Base-by-base conservation (phyloP, 169 alveolate genomes). In the Eimeria necatrix region DNA sequence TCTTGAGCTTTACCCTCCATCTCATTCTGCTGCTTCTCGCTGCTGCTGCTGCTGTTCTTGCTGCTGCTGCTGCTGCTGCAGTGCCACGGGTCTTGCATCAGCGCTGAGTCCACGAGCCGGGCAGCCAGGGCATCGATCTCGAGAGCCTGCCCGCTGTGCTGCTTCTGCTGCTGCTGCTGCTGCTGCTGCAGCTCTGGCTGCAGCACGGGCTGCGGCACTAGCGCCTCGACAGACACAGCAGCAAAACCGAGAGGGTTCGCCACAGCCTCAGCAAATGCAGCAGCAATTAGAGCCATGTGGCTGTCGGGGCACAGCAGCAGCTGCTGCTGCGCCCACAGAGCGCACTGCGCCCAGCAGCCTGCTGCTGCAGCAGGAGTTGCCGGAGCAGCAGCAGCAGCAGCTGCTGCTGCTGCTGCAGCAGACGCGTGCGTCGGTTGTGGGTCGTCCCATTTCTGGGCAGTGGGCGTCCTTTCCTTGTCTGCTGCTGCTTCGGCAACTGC, bases 291-390 rank as follows among this genome's bases (percentile, higher is more conserved):
- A 16, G 80, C 80, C 80, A 32, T 32, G 12, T 68, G 80, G 48
- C 48, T 32, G 12, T 68, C 80, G 20, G 80, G 48, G 5, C 22
- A 32, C 46, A 68, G 80, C 20, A 68, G 80, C 14, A 68, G 80
- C 80, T 68, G 80, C 46, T 68, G 80, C 80, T 68, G 80, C 26
- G 80, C 32, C 80, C 80, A 68, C 14, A 68, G 46, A 24, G 80
- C 80, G 49, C 80, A 18, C 48, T 68, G 80, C 14, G 80, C 80
- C 46, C 49, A 18, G 41, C 41, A 32, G 8, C 46, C 80, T 20
- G 80, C 80, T 24, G 22, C n/a, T 16, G 80, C 48, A 4, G 80
- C 41, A 32, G 41, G 41, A 32, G 41, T 32, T 32, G 20, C 22
- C 2, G 22, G 20, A 18, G 20, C 4, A 56, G 22, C 68, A 10